These are phyloP conservation scores for Sporothrix phasma DNA, from an alignment of 2,329 filamentous ascomycete species.

Conservation along the genomic window DNA sequence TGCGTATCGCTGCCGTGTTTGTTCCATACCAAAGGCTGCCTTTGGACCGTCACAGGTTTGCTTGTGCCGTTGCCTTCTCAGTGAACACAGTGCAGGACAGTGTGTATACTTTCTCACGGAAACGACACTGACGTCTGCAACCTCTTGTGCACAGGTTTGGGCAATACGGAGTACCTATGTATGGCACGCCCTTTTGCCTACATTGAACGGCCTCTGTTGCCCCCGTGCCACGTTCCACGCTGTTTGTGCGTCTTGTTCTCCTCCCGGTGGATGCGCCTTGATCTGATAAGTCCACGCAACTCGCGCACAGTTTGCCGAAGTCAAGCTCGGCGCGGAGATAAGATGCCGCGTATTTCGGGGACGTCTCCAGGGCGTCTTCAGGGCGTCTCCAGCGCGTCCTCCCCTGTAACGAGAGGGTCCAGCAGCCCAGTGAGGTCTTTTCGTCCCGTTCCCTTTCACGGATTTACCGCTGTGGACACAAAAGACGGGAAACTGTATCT, in stretches of 20 bases:
- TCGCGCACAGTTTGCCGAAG: not conserved
- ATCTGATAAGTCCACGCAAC: slow-evolving; percentile 13
- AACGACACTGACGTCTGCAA: too few species aligned
- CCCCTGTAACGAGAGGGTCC: not conserved
- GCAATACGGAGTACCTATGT: not conserved
- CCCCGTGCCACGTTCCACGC: not conserved
- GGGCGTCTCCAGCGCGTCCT: too few species aligned
- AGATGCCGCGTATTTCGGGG: slow-evolving; percentile 3
- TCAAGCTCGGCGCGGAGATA: slow-evolving; percentile 14
- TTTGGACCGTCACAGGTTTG: too few species aligned
- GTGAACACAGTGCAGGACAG: too few species aligned
- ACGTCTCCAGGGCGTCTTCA: too few species aligned
- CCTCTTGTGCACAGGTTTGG: too few species aligned
- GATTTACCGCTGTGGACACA: not conserved
- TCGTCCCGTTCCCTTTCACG: not conserved
- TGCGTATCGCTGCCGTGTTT: too few species aligned
- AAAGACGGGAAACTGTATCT: not conserved
- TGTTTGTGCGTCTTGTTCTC: not conserved
- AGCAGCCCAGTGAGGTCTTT: not conserved
- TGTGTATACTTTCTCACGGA: too few species aligned
- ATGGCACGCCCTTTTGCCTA: too few species aligned
- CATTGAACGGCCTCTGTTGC: too few species aligned
- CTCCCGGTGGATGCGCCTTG: not conserved
- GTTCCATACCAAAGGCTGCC: too few species aligned
- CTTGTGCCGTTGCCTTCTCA: too few species aligned